phyloP scores from a whole-genome alignment of 1,139 yeast species.

The Nakaseomyces glabratus region DNA sequence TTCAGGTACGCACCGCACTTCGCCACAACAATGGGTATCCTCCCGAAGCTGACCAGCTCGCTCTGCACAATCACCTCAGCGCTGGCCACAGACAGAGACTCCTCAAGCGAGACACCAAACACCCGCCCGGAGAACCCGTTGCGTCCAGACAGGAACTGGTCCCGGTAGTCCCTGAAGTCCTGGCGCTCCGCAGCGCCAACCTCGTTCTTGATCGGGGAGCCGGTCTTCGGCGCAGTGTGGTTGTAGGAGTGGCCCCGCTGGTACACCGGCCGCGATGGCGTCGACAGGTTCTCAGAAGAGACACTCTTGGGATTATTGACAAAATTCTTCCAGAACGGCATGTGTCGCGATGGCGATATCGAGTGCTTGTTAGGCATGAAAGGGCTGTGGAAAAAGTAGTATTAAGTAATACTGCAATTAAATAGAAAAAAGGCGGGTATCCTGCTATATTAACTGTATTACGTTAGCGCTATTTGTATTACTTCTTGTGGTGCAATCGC shows the following conservation, averaged over 20 bases:
- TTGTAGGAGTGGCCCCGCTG: constrained; percentile 12
- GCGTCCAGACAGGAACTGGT: constrained; percentile 24
- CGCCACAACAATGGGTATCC: constrained; percentile 59
- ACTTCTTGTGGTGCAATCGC: too few relatives aligned
- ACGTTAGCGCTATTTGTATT: too few relatives aligned
- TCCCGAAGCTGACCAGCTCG: constrained; percentile 30
- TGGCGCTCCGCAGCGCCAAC: constrained; percentile 1
- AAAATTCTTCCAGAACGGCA: constrained; percentile 36
- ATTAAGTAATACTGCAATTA: too few relatives aligned
- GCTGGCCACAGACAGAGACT: constrained; percentile 60
- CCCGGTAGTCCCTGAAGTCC: constrained; percentile 21
- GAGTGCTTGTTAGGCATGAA: too few relatives aligned
- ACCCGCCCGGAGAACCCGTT: constrained; percentile 39
- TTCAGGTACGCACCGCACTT: constrained; percentile 85
- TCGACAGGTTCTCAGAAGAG: constrained; percentile 23
- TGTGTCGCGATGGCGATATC: constrained; percentile 10
- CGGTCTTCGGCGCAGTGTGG: constrained; percentile 6
- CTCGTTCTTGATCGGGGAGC: constrained; percentile 5
- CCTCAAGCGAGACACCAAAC: constrained; percentile 75
- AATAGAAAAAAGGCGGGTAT: too few relatives aligned
- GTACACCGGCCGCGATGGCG: constrained; percentile 11
- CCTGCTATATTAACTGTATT: too few relatives aligned
- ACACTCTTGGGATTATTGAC: constrained; percentile 30
- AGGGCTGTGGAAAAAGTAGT: too few relatives aligned
- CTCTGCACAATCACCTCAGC: constrained; percentile 33